These are phyloP conservation scores for Thermochaetoides dissita DNA, from an alignment of 2,329 filamentous ascomycete species.

Conservation along the genomic window DNA sequence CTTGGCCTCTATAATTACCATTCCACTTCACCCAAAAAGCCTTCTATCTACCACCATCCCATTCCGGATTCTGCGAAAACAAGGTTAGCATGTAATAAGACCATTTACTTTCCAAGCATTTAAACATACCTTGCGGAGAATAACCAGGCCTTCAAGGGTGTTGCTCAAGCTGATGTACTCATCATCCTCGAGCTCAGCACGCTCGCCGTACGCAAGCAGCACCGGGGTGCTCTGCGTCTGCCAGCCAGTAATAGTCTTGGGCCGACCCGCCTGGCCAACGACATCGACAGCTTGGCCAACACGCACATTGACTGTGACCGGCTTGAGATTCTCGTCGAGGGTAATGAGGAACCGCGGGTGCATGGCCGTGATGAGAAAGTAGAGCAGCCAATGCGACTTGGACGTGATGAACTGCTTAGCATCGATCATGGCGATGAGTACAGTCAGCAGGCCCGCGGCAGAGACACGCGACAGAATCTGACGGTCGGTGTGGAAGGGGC, in stretches of 20 bases:
- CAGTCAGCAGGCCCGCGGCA: slow-evolving; percentile 75
- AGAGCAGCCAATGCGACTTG: slow-evolving; percentile 77
- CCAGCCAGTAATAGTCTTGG: slow-evolving; percentile 99
- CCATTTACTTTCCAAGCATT: background rate
- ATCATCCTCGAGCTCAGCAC: slow-evolving; percentile 93
- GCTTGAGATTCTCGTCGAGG: slow-evolving; percentile 85
- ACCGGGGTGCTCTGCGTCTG: slow-evolving; percentile 99
- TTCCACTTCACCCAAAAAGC: no score
- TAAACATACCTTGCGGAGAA: slow-evolving; percentile 75
- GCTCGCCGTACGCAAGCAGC: slow-evolving; percentile 81
- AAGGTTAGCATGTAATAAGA: background rate
- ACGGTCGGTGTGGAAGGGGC: slow-evolving; percentile 98
- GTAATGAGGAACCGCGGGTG: slow-evolving; percentile 93
- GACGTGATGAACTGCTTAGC: slow-evolving; percentile 68
- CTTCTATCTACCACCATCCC: slow-evolving; percentile 35
- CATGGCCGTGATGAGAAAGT: slow-evolving; percentile 95
- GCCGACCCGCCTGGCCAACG: slow-evolving; percentile 87
- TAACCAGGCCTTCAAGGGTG: slow-evolving; percentile 86
- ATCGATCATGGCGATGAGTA: slow-evolving; percentile 87
- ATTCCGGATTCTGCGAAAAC: slow-evolving; percentile 36
- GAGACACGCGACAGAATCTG: slow-evolving; percentile 88
- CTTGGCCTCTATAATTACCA: background rate
- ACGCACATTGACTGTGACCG: slow-evolving; percentile 86
- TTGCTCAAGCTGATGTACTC: slow-evolving; percentile 87
- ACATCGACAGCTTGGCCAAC: slow-evolving; percentile 97